A percentile compares a stretch with the other conserved stretches of the same genome.
These are phyloP conservation scores for Torulaspora maleeae DNA, from an alignment of 805 yeast species.

Conservation along the genomic window DNA sequence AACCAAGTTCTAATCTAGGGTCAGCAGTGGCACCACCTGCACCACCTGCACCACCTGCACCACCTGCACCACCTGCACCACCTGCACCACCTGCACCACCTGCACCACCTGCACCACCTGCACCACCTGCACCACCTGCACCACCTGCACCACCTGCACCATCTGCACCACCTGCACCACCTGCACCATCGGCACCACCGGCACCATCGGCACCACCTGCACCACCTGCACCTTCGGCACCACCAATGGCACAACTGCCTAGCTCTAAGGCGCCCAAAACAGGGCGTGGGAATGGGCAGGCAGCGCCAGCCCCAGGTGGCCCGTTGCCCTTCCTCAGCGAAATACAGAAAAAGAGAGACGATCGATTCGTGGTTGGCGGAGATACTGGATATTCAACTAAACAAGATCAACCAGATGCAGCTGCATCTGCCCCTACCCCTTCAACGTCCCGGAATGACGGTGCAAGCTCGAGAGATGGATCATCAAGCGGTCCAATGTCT, in stretches of 20 bases:
- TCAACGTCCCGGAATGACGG: slow-evolving; percentile 13
- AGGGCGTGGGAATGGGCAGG: slow-evolving; percentile 1
- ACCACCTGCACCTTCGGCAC: slow-evolving; percentile 19
- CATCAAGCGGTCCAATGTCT: slow-evolving; percentile 21
- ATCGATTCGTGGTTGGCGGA: slow-evolving; percentile 42
- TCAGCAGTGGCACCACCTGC: slow-evolving; percentile 22
- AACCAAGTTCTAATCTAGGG: slow-evolving; percentile 18
- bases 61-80: slow-evolving; percentile 4
- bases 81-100: neutral
- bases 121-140: no score
- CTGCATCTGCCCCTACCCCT: slow-evolving; percentile 23
- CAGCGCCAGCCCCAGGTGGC: slow-evolving; percentile 31
- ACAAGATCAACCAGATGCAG: slow-evolving; percentile 19
- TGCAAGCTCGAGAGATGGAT: neutral
- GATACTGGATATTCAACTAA: slow-evolving; percentile 27
- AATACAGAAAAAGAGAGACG: slow-evolving; percentile 47
- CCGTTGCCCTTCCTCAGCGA: slow-evolving; percentile 49
- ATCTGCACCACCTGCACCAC: slow-evolving; percentile 26
- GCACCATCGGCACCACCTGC: slow-evolving; percentile 26
- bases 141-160: slow-evolving; percentile 9
- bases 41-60: slow-evolving; percentile 22
- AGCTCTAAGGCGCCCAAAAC: neutral
- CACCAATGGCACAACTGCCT: neutral
- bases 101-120: slow-evolving; percentile 10
- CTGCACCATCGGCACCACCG: slow-evolving; percentile 29